Evolutionary conservation across 495 filamentous ascomycete genomes (phyloP).

Genomic region (Annulohypoxylon bovei): DNA sequence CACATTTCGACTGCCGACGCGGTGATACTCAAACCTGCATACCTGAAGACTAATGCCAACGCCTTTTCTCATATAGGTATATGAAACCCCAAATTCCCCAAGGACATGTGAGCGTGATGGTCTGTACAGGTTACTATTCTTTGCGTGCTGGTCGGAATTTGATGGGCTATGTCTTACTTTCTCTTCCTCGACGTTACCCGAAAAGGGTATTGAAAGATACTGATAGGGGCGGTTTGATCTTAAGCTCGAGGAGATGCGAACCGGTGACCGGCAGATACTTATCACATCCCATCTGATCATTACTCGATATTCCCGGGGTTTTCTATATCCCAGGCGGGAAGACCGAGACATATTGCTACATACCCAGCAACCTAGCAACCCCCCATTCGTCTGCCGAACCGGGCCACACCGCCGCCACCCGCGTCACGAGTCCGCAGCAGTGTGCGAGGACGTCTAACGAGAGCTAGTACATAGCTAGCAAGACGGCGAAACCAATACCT

Average conservation of each 20-base stretch:
- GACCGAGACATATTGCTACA: too few species aligned
- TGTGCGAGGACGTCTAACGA: too few species aligned
- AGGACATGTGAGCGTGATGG: background rate
- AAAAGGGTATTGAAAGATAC: background rate
- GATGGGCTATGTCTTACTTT: background rate
- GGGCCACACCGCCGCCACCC: too few species aligned
- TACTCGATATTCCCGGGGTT: background rate
- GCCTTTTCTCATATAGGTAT: background rate
- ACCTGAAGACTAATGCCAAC: background rate
- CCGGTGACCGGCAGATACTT: background rate
- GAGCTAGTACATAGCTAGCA: too few species aligned
- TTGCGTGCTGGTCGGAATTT: background rate
- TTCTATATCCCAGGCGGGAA: too few species aligned
- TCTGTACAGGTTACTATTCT: background rate
- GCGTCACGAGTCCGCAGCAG: too few species aligned
- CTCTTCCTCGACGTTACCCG: background rate
- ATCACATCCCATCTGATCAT: background rate
- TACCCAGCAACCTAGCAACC: too few species aligned
- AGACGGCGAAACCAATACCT: too few species aligned
- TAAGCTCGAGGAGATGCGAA: background rate
- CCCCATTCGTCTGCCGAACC: too few species aligned
- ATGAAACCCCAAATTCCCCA: background rate
- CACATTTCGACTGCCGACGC: background rate
- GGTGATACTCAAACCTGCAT: background rate
- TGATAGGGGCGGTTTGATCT: too few species aligned